phyloP scores from a whole-genome alignment of 331 rosid genomes.

The Malus hybrid region DNA sequence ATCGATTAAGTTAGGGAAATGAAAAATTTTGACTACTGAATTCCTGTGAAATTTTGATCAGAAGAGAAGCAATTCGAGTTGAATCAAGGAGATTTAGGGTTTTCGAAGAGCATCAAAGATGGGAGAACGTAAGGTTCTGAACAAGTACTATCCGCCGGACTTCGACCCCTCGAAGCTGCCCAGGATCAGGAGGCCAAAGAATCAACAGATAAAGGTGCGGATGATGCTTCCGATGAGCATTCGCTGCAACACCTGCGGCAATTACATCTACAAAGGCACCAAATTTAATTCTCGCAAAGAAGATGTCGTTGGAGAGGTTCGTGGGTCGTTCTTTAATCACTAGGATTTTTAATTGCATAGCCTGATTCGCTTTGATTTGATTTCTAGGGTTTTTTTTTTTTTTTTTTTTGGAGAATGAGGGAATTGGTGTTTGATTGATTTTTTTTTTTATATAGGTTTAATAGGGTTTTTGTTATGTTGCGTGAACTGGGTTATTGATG shows the following conservation, averaged over 20 bases:
- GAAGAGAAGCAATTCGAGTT: neutral
- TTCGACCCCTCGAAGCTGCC: conserved; percentile 82
- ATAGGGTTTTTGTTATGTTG: neutral
- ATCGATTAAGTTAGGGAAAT: too few species aligned
- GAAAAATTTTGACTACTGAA: neutral
- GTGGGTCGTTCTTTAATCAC: neutral
- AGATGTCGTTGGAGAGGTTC: conserved; percentile 77
- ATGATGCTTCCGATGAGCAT: conserved; percentile 99
- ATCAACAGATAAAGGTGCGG: conserved; percentile 79
- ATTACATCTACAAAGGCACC: conserved; percentile 84
- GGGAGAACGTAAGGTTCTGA: conserved; percentile 85
- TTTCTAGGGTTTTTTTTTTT: neutral
- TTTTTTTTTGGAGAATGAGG: neutral
- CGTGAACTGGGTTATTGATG: neutral
- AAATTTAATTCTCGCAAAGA: conserved; percentile 85
- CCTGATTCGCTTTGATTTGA: neutral
- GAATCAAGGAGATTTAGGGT: neutral
- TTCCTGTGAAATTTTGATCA: neutral
- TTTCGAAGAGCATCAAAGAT: conserved; percentile 20
- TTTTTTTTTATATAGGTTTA: neutral
- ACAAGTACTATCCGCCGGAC: conserved; percentile 90
- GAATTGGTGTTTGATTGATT: neutral
- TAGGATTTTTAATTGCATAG: neutral
- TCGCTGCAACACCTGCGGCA: conserved; percentile 82
- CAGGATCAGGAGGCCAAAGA: conserved; percentile 53